phyloP scores from a whole-genome alignment of 495 filamentous ascomycete species.

The Talaromyces nanjingensis region DNA sequence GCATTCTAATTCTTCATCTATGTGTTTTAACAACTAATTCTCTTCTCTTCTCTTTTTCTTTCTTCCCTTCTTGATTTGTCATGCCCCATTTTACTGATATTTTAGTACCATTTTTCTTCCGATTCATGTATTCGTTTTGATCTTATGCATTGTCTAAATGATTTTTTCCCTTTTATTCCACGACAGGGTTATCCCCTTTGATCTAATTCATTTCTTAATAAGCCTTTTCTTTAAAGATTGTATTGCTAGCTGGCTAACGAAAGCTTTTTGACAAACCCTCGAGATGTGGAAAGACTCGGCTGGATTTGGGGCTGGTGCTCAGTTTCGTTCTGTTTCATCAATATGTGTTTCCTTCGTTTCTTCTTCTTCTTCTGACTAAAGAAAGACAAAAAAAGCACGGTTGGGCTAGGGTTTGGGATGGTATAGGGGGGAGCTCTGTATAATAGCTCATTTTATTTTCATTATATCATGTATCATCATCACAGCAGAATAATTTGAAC shows the following conservation, averaged over 20 bases:
- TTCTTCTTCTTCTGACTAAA: slow-evolving; percentile 12
- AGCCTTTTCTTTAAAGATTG: slow-evolving; percentile 19
- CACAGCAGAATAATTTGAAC: background rate
- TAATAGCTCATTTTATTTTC: background rate
- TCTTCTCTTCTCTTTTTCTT: slow-evolving; percentile 21
- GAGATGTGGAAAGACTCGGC: slow-evolving; percentile 19
- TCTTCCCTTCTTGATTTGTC: slow-evolving; percentile 17
- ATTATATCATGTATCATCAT: background rate
- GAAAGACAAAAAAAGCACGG: background rate
- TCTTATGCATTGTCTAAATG: slow-evolving; percentile 11
- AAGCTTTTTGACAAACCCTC: slow-evolving; percentile 15
- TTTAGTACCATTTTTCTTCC: slow-evolving; percentile 9
- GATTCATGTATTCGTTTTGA: slow-evolving; percentile 22
- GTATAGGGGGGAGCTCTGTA: background rate
- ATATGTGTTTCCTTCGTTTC: slow-evolving; percentile 14
- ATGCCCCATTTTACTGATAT: slow-evolving; percentile 14
- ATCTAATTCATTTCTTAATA: slow-evolving; percentile 12
- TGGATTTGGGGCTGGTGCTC: slow-evolving; percentile 15
- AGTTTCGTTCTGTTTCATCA: slow-evolving; percentile 13
- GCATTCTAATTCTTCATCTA: slow-evolving; percentile 8
- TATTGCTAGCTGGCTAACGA: slow-evolving; percentile 42
- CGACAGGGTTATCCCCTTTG: background rate
- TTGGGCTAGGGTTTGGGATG: background rate
- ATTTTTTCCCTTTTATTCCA: background rate
- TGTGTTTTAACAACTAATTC: slow-evolving; percentile 23